A percentile compares a stretch with the other conserved stretches of the same genome.
Conservation (phyloP, 306 rosid genomes). For the Dalbergia oliveri region DNA sequence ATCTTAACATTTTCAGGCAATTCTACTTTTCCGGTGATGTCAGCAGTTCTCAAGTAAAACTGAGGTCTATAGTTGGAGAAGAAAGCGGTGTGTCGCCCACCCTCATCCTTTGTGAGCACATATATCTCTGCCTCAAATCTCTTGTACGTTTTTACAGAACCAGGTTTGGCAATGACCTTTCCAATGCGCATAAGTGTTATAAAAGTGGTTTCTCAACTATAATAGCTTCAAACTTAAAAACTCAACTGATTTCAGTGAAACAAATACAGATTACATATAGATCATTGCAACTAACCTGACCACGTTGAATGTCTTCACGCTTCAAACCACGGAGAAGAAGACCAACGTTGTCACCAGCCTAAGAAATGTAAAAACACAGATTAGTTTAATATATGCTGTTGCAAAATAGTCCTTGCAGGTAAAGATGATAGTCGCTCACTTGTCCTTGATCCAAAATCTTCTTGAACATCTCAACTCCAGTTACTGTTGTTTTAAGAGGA, state of each 20-base stretch:
- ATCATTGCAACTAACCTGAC: conserved; percentile 71
- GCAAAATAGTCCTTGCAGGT: conserved; percentile 33
- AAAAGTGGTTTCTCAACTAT: conserved; percentile 12
- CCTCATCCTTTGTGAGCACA: conserved; percentile 97
- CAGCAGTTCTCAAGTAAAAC: conserved; percentile 97
- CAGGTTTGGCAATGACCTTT: conserved; percentile 97
- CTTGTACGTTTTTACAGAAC: conserved; percentile 79
- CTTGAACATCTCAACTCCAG: conserved; percentile 99
- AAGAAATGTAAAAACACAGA: conserved; percentile 42
- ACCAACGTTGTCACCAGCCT: conserved; percentile 99
- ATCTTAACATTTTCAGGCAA: conserved; percentile 90
- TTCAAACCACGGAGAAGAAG: conserved; percentile 99
- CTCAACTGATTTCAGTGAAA: not conserved
- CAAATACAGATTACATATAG: not conserved
- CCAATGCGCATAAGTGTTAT: conserved; percentile 27
- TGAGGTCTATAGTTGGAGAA: conserved; percentile 97
- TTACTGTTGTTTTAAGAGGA: conserved; percentile 87
- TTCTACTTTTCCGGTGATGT: conserved; percentile 93
- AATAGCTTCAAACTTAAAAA: conserved; percentile 10
- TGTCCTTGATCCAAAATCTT: conserved; percentile 96
- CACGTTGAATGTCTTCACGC: conserved; percentile 95
- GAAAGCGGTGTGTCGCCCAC: conserved; percentile 98
- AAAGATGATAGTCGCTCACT: conserved; percentile 61
- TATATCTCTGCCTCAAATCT: conserved; percentile 97
- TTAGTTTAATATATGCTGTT: conserved; percentile 28